phyloP scores from a whole-genome alignment of 352 stramenopile genomes.

The Phytophthora nicotianae region DNA sequence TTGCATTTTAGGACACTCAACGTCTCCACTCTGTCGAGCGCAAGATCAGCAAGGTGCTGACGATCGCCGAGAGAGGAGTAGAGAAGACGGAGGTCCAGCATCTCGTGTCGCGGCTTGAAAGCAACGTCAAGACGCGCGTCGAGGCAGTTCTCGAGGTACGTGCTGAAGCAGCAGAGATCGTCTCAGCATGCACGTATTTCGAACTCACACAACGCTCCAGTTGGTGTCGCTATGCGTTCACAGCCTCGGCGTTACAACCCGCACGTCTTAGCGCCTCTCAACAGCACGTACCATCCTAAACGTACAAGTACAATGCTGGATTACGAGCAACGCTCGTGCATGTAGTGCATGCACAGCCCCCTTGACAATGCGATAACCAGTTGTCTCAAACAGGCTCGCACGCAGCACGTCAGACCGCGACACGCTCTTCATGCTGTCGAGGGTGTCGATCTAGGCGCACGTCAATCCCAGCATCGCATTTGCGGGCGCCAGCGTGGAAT shows the following conservation, averaged over 20 bases:
- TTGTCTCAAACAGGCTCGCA: conserved; percentile 15
- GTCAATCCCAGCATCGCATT: background rate
- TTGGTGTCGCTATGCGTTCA: conserved; percentile 47
- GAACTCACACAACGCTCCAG: conserved; percentile 16
- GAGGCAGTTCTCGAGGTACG: conserved; percentile 62
- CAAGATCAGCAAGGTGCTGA: conserved; percentile 43
- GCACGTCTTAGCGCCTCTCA: conserved; percentile 1
- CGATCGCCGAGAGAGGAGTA: conserved; percentile 37
- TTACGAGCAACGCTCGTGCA: conserved; percentile 10
- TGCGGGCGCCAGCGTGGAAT: conserved; percentile 11
- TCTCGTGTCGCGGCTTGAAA: conserved; percentile 48
- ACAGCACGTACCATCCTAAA: background rate
- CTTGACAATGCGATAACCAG: conserved; percentile 11
- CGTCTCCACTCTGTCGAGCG: conserved; percentile 45
- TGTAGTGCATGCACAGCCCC: background rate
- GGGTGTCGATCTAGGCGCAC: background rate
- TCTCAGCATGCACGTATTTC: background rate
- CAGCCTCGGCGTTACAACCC: conserved; percentile 12
- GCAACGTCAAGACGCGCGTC: conserved; percentile 52
- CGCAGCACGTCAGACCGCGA: conserved; percentile 17
- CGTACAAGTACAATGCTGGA: background rate
- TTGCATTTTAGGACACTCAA: conserved; percentile 23
- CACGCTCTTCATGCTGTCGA: conserved; percentile 12
- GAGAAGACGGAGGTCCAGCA: conserved; percentile 46
- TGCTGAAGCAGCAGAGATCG: background rate